These are phyloP conservation scores for Colletotrichum sp. DNA, from an alignment of 2,329 filamentous ascomycete species.

Conservation along the genomic window DNA sequence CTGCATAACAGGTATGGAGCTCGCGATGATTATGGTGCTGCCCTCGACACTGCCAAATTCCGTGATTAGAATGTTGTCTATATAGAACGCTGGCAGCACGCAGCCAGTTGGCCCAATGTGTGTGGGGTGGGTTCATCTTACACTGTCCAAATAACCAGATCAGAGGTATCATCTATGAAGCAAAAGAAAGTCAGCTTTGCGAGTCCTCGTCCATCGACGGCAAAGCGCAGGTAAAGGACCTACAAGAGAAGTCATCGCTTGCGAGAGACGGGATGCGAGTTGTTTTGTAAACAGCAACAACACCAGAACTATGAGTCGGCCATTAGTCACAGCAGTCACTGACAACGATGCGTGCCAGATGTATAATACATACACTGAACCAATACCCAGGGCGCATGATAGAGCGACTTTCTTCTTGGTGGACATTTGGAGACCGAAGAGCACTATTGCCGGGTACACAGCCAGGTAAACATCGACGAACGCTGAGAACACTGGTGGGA, in stretches of 20 bases:
- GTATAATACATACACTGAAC: conserved; percentile 33
- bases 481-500: conserved; percentile 33
- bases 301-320: conserved; percentile 20
- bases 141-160: conserved; percentile 51
- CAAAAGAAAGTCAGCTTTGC: neutral
- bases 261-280: conserved; percentile 35
- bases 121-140: conserved; percentile 24
- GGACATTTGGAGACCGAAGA: conserved; percentile 40
- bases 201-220: neutral
- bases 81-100: neutral
- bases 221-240: neutral
- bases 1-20: conserved; percentile 37
- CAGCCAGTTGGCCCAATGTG: neutral
- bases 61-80: neutral
- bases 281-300: conserved; percentile 37
- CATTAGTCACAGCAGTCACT: neutral
- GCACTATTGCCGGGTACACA: conserved; percentile 41
- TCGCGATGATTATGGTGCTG: conserved; percentile 38
- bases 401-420: conserved; percentile 45
- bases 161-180: conserved; percentile 38
- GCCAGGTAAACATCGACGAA: conserved; percentile 47
- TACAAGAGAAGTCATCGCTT: conserved; percentile 28
- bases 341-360: neutral
- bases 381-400: conserved; percentile 40
- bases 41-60: conserved; percentile 31